Evolutionary conservation across 2,329 filamentous ascomycete species (phyloP).

Genomic region (Pyrenophora teres): DNA sequence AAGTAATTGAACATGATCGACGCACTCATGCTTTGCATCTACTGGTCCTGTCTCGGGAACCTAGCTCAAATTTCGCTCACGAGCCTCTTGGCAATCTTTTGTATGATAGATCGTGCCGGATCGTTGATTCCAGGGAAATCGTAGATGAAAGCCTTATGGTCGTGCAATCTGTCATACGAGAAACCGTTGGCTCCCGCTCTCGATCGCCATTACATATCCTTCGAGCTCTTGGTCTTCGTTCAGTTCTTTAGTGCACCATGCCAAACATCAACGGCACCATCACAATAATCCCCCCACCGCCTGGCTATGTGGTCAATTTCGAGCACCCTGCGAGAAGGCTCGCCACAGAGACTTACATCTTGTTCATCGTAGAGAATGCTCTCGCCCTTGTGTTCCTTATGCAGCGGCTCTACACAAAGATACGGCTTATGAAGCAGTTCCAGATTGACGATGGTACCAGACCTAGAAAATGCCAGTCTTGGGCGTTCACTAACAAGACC

Average conservation of each 20-base stretch:
- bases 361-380: slow-evolving; percentile 27
- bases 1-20: slow-evolving; percentile 5
- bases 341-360: slow-evolving; percentile 22
- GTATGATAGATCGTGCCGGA: not conserved
- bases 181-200: not conserved
- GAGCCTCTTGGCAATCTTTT: slow-evolving; percentile 2
- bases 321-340: slow-evolving; percentile 28
- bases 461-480: not conserved
- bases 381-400: slow-evolving; percentile 27
- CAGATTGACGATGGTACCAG: slow-evolving; percentile 34
- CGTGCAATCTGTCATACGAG: not conserved
- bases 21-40: not conserved
- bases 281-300: slow-evolving; percentile 26
- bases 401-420: slow-evolving; percentile 37
- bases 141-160: not conserved
- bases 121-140: not conserved
- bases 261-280: slow-evolving; percentile 17
- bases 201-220: not conserved
- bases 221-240: not conserved
- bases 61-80: slow-evolving; percentile 2
- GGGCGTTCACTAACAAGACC: not conserved
- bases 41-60: slow-evolving; percentile 2
- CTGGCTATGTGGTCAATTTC: slow-evolving; percentile 37
- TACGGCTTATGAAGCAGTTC: slow-evolving; percentile 26
- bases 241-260: slow-evolving; percentile 9